phyloP scores from a whole-genome alignment of 768 basidiomycete genomes.

The Trametes elegans region DNA sequence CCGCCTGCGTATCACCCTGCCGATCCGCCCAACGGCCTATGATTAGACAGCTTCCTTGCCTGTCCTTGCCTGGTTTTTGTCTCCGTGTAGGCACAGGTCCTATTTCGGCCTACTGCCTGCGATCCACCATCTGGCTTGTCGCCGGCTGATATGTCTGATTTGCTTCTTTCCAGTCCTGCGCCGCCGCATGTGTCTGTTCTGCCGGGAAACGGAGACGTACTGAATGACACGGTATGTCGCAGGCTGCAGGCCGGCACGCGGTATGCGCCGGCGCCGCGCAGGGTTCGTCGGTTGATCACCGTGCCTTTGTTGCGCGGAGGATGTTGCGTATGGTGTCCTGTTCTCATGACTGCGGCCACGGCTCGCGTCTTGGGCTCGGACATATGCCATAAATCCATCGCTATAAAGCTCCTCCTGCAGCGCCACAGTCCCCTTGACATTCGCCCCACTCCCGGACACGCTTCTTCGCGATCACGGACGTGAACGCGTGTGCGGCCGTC shows the following conservation, averaged over 20 bases:
- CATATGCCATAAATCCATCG: too few species aligned
- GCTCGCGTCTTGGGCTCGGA: background rate
- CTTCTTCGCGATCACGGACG: background rate
- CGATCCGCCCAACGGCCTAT: conserved; percentile 9
- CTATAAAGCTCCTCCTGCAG: too few species aligned
- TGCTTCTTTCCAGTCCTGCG: too few species aligned
- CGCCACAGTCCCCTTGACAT: background rate
- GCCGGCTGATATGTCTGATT: background rate
- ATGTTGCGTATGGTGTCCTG: conserved; percentile 8
- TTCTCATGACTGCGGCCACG: conserved; percentile 9
- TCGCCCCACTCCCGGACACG: conserved; percentile 5
- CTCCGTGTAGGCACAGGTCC: background rate
- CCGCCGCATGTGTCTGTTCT: too few species aligned
- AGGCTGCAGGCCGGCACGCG: too few species aligned
- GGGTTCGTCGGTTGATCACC: background rate
- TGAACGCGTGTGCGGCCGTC: background rate
- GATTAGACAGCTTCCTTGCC: conserved; percentile 9
- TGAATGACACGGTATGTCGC: too few species aligned
- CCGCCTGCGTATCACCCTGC: background rate
- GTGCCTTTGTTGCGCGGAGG: background rate
- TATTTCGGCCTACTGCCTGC: background rate
- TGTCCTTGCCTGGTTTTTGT: conserved; percentile 8
- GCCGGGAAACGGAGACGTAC: too few species aligned
- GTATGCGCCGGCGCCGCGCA: background rate
- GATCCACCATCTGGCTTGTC: background rate